Evolutionary conservation across 805 yeast species (phyloP).

Genomic region (Teunomyces cretensis): DNA sequence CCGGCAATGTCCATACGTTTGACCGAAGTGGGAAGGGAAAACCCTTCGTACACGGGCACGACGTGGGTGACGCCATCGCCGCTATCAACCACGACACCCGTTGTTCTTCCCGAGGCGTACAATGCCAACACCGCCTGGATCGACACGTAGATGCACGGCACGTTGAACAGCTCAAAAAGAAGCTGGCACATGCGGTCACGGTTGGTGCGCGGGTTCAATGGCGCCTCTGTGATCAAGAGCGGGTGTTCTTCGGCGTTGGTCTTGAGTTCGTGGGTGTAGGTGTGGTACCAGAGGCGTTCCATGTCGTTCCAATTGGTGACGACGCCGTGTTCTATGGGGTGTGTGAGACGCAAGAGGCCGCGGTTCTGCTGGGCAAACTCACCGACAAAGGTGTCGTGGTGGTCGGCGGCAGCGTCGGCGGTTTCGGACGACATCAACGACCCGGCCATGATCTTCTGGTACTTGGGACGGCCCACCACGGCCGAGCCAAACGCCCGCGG

Average conservation of each 20-base stretch:
- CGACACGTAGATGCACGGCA: constrained; percentile 72
- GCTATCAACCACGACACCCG: constrained; percentile 85
- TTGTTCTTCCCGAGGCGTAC: constrained; percentile 87
- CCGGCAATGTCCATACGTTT: constrained; percentile 83
- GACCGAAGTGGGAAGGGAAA: constrained; percentile 69
- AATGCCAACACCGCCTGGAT: constrained; percentile 79
- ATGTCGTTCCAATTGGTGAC: constrained; percentile 83
- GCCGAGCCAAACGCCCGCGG: constrained; percentile 69
- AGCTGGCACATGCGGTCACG: constrained; percentile 62
- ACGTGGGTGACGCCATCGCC: constrained; percentile 91
- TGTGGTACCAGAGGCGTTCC: constrained; percentile 77
- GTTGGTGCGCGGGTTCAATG: constrained; percentile 67
- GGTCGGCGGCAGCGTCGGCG: not conserved
- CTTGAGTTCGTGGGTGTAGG: constrained; percentile 57
- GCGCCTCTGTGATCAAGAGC: constrained; percentile 82
- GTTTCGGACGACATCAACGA: constrained; percentile 10
- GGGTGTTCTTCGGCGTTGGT: constrained; percentile 80
- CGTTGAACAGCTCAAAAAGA: constrained; percentile 68
- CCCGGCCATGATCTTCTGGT: constrained; percentile 75
- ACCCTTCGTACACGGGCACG: constrained; percentile 90
- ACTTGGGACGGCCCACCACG: constrained; percentile 79
- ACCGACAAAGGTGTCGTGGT: constrained; percentile 72
- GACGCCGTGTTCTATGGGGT: constrained; percentile 80
- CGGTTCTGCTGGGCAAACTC: constrained; percentile 69
- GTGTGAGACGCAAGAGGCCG: constrained; percentile 68